Evolutionary conservation across 768 basidiomycete genomes (phyloP), one percentile per base, ranked within the genome.

Genomic region (Phylloporus rhodoxanthus): DNA sequence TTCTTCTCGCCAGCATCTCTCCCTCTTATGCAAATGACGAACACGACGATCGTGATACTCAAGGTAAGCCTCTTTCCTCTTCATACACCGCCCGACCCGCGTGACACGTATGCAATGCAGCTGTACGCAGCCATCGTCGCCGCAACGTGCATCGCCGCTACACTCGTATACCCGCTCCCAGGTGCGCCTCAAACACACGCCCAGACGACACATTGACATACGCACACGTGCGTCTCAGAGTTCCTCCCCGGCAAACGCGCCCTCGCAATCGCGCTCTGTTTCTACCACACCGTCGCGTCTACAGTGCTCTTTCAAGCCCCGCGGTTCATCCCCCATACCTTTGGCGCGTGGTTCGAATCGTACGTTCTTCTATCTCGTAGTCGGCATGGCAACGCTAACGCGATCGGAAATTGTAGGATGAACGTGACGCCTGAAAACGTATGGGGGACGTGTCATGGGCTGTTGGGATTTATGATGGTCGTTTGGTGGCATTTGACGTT

Each of bases 191-290:
- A 20, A 8, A 20, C 20, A 13, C 30, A 8, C 19, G 3, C 2
- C 4, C 21, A 8, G 30, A 37, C 13, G 14, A 21, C 15, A 20
- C 15, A 10, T 23, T 37, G 33, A 43, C 34, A 21, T 6, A 25
- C 17, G 15, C n/a, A 10, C 26, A 9, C 25, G 36, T 15, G 33
- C 38, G 32, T 26, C 4, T 8, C 28, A 87, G 89, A 91, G 57
- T 90, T 87, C 66, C 70, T 91, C 3, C 90, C 89, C 0, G 88
- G 88, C 10, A 92, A 92, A 70, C 81, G 90, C 14, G 90, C 87
- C 0, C 66, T 91, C 8, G 90, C 85, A 2, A 82, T 92, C 25
- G 80, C 74, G 9, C 76, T 92, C 2, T 82, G 84, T 53, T 58
- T 90, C 13, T 92, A 91, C 64, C 89, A 92, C 64, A 81, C 74